Base-by-base conservation (phyloP, 2,329 filamentous ascomycete genomes). In the Epichloe amarillans region DNA sequence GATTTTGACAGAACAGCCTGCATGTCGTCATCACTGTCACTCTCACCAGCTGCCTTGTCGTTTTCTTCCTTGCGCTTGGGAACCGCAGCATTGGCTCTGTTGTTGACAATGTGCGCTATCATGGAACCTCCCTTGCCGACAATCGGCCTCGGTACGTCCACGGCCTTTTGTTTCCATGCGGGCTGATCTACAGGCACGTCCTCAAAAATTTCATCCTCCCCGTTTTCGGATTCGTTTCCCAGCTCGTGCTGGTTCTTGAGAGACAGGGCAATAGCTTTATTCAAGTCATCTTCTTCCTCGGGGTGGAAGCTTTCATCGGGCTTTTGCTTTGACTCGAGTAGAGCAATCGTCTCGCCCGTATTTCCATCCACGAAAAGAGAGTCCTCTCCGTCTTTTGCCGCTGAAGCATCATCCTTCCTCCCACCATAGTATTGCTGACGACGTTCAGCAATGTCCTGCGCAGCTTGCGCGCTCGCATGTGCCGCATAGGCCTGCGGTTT, bases 181-280 rank as follows among this genome's bases (percentile, higher is more conserved):
- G 78, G 79, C 33, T 55, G 54, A 23, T 62, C 58, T 30, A 69
- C 66, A 1, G 70, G 64, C 3, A 75, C 67, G 52, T 80, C 77
- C 52, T 77, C 75, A 11, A 78, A 71, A 4, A 73, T 63, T 2
- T 67, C 65, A 1, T 72, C 66, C 0, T 69, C 64, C 2, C 72
- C 69, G 0, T 69, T 65, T 3, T 72, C 69, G 8, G 67, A 54
- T 14, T 60, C 62, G n/a, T 52, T n/a, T 8, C 56, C 63, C 4
- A 66, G 54, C 0, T 66, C 69, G 53, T 82, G 72, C 46, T 83
- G 75, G n/a, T 72, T 83, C 57, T 83, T 77, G 38, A 97, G 69
- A 5, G 91, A 97, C 66, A 97, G 74, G 2, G 86, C 85, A 60
- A 97, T 95, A 12, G 91, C 90, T 54, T 76, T 77, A 53, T 81